Conservation (phyloP, 1,284 basidiomycete genomes). For the Mrakiaceae sp. region DNA sequence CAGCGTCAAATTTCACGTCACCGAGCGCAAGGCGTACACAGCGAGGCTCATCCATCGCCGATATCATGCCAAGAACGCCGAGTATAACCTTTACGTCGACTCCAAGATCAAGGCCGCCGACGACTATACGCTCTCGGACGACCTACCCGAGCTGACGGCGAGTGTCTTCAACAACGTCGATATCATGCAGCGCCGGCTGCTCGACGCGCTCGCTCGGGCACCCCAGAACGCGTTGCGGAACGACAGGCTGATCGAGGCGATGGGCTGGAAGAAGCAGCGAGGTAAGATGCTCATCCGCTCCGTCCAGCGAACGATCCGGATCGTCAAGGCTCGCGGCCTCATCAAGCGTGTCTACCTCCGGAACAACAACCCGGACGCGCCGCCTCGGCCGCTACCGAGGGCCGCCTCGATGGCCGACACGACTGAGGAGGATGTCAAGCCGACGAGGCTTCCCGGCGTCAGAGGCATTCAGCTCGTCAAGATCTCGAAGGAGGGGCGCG, state of each 20-base stretch:
- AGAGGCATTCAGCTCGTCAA: conserved; percentile 10
- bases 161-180: conserved; percentile 1
- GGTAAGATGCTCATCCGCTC: background rate
- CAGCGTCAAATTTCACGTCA: conserved; percentile 3
- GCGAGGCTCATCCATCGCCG: conserved; percentile 8
- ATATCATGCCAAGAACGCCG: conserved; percentile 1
- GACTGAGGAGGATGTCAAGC: too few relatives aligned
- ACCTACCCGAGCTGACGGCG: background rate
- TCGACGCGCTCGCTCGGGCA: background rate
- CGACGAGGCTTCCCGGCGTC: conserved; percentile 16
- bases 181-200: background rate
- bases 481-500: background rate
- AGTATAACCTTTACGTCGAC: background rate
- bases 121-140: background rate
- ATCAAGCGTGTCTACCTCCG: conserved; percentile 23
- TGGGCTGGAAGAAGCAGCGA: too few relatives aligned
- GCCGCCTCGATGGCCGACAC: conserved; percentile 16
- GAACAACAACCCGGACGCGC: conserved; percentile 20
- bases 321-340: conserved; percentile 32
- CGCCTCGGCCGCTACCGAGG: conserved; percentile 19
- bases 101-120: background rate
- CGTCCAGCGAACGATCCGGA: conserved; percentile 10
- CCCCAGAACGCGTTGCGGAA: too few relatives aligned
- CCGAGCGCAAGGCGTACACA: background rate
- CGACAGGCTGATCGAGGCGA: too few relatives aligned